Evolutionary conservation across 768 basidiomycete species (phyloP).

Genomic region (Filobasidium floriforme): DNA sequence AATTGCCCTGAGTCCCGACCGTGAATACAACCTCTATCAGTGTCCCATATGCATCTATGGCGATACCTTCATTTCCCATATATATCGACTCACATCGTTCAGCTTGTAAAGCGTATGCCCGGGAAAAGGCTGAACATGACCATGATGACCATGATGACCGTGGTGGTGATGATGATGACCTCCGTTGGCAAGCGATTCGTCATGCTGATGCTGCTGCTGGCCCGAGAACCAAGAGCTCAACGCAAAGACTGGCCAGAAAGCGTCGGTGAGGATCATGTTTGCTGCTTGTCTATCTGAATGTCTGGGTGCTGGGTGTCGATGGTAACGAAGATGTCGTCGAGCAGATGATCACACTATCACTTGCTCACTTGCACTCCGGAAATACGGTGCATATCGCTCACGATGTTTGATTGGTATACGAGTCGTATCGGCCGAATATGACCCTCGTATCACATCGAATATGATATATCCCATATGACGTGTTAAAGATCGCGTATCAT

Average conservation of each 20-base stretch:
- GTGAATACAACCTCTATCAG: background rate
- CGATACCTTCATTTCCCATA: too few relatives aligned
- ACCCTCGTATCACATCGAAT: too few relatives aligned
- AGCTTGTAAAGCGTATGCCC: slow-evolving; percentile 11
- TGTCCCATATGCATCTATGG: too few relatives aligned
- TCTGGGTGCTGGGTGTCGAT: too few relatives aligned
- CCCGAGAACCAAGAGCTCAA: background rate
- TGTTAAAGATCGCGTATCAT: too few relatives aligned
- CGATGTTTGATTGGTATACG: background rate
- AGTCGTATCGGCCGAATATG: background rate
- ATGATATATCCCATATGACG: too few relatives aligned
- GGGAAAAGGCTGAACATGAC: slow-evolving; percentile 7
- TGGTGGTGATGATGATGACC: background rate
- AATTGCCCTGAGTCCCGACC: slow-evolving; percentile 19
- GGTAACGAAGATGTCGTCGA: background rate
- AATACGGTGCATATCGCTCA: too few relatives aligned
- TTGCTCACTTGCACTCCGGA: too few relatives aligned
- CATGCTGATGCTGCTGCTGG: background rate
- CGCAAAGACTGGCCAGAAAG: background rate
- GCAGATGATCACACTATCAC: too few relatives aligned
- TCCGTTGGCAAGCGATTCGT: background rate
- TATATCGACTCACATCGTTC: slow-evolving; percentile 14
- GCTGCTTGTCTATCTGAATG: too few relatives aligned
- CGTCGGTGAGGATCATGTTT: background rate
- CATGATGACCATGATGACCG: too few relatives aligned